Base-by-base conservation (phyloP, 2,329 filamentous ascomycete species). In the Fusarium xylarioides region DNA sequence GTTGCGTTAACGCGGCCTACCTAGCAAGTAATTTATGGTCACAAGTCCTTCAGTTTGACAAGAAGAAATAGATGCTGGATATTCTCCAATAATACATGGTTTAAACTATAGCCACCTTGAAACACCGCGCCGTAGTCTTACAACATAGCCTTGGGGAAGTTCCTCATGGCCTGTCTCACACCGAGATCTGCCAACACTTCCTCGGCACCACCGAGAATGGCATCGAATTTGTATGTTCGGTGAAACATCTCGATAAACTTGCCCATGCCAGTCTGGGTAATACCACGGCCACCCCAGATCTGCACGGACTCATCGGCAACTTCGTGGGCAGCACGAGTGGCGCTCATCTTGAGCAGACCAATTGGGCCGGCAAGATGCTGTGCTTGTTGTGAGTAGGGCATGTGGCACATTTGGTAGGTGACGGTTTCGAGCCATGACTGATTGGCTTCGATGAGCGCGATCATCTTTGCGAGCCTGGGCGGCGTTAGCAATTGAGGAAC, bases 361-460 rank as follows among this genome's bases (percentile, higher is more conserved):
- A 97, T 95, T 34, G 94, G 93, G 1, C 94, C 94, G 59, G 92
- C 92, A 4, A 97, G 88, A 76, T 92, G 87, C 78, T 90, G 90
- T 30, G 92, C 86, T 81, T 97, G 94, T 80, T 95, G 84, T 60
- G 88, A 86, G 82, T 97, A 96, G 38, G 89, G 88, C 92, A 97
- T 94, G 81, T 94, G 87, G 84, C 89, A 92, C 94, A 97, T 97
- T 80, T 97, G 94, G 85, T 94, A 94, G 26, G 93, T 94, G 79
- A 96, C 91, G 46, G 89, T 90, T 81, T 97, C 94, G 54, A 96
- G 88, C 93, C 93, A 97, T 26, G 93, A 89, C 81, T 97, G 94
- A 82, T 93, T 92, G n/a, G 92, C 87, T 82, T 97, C 94, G 74
- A 91, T 89, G 55, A 93, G 90, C 9, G 92, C 90, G 74, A 97